A percentile compares a stretch with the other conserved stretches of the same genome.
These are phyloP conservation scores for Cladosporium sp. DNA, from an alignment of 2,329 filamentous ascomycete species.

Conservation along the genomic window DNA sequence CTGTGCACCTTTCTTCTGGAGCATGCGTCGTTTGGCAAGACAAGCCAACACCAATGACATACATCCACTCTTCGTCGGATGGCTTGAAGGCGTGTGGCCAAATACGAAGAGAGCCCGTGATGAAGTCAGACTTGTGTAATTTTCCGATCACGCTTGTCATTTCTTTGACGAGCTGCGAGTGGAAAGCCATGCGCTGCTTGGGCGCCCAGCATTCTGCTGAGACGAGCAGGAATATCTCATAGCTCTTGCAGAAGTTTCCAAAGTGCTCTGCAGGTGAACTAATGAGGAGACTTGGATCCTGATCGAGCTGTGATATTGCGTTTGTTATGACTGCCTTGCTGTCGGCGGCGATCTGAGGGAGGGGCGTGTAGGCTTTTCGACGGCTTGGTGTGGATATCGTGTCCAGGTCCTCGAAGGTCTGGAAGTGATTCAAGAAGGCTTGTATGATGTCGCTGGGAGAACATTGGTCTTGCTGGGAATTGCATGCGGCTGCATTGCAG, in stretches of 20 bases:
- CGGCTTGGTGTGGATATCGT: not conserved
- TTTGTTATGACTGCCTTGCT: not conserved
- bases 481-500: not conserved
- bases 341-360: not conserved
- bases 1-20: not conserved
- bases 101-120: not conserved
- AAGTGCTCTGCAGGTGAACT: not conserved
- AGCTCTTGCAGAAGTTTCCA: not conserved
- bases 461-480: not conserved
- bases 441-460: not conserved
- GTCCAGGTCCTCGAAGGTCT: not conserved
- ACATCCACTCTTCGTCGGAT: slow-evolving; percentile 9
- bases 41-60: not conserved
- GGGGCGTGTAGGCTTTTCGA: not conserved
- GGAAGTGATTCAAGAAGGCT: not conserved
- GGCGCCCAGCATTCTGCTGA: slow-evolving; percentile 9
- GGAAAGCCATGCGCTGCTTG: slow-evolving; percentile 3
- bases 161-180: not conserved
- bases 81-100: slow-evolving; percentile 9
- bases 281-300: not conserved
- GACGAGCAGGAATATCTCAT: not conserved
- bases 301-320: not conserved
- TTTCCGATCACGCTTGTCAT: not conserved
- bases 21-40: not conserved
- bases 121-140: not conserved